Evolutionary conservation across 2,329 filamentous ascomycete species (phyloP).

Genomic region (Cordyceps cicadae): DNA sequence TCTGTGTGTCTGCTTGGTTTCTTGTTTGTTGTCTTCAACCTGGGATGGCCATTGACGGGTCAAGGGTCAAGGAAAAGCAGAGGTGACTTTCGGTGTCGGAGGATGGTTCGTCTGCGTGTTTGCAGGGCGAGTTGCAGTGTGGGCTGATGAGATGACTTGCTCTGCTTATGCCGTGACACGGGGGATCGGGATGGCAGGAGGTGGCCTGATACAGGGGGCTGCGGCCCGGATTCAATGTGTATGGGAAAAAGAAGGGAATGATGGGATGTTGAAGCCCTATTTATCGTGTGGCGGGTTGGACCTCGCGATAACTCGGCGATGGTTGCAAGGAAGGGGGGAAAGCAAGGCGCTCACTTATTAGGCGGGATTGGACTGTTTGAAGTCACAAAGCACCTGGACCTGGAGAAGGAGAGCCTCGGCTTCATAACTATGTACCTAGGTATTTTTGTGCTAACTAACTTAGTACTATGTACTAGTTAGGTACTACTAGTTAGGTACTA

Average conservation of each 20-base stretch:
- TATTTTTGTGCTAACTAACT: no score
- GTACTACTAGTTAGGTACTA: no score
- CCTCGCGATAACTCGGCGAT: neutral
- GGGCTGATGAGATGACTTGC: neutral
- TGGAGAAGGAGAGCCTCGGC: conserved; percentile 9
- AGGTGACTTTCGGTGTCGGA: neutral
- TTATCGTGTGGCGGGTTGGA: neutral
- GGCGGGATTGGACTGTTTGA: conserved; percentile 5
- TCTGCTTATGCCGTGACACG: conserved; percentile 6
- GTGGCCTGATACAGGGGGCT: neutral
- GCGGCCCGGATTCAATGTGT: neutral
- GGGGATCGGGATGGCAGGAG: neutral
- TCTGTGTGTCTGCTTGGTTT: neutral
- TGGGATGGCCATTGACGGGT: neutral
- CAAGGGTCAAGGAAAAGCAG: neutral
- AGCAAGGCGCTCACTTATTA: neutral
- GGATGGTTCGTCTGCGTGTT: neutral
- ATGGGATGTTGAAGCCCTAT: neutral
- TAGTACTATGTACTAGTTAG: no score
- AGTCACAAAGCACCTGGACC: neutral
- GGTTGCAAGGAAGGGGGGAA: neutral
- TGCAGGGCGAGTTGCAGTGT: neutral
- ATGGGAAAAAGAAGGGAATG: neutral
- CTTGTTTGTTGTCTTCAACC: neutral
- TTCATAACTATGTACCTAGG: no score